A percentile compares a stretch with the other conserved stretches of the same genome.
These are phyloP conservation scores for Suhomyces sp. DNA, from an alignment of 805 yeast genomes.

Conservation along the genomic window DNA sequence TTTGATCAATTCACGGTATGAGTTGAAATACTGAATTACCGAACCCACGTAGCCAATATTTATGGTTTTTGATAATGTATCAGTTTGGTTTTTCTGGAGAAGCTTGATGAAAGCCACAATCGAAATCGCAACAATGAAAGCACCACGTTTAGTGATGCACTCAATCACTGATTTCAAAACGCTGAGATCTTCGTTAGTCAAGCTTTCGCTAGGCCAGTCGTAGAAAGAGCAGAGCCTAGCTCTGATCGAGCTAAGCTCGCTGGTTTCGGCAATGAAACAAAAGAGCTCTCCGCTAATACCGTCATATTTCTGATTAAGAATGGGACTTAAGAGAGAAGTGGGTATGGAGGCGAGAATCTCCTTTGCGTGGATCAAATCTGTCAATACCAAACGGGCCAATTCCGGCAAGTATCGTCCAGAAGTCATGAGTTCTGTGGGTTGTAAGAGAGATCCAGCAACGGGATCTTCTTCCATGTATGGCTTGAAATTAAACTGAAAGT, in stretches of 20 bases:
- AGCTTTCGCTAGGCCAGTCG: constrained; percentile 16
- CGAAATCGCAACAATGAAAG: constrained; percentile 41
- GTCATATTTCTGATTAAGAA: constrained; percentile 21
- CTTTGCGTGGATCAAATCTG: constrained; percentile 28
- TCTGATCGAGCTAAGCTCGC: constrained; percentile 17
- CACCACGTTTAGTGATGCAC: constrained; percentile 43
- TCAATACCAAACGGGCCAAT: constrained; percentile 42
- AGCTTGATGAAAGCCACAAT: constrained; percentile 37
- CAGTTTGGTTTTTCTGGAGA: constrained; percentile 19
- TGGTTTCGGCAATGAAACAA: constrained; percentile 36
- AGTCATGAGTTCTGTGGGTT: constrained; percentile 55
- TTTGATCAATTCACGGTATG: constrained; percentile 32
- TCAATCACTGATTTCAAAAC: constrained; percentile 31
- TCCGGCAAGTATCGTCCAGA: constrained; percentile 59
- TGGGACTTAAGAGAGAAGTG: constrained; percentile 6
- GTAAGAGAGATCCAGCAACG: constrained; percentile 35
- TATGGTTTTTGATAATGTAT: constrained; percentile 16
- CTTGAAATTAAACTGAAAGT: constrained; percentile 17
- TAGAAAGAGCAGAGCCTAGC: constrained; percentile 19
- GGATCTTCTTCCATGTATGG: constrained; percentile 32
- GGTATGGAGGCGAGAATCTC: constrained; percentile 26
- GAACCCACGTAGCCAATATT: constrained; percentile 52
- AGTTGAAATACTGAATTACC: constrained; percentile 42
- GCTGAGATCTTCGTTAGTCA: constrained; percentile 25
- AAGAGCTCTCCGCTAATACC: constrained; percentile 42